Base-by-base conservation (phyloP, 2,329 filamentous ascomycete genomes). In the Dichotomopilus funicola region DNA sequence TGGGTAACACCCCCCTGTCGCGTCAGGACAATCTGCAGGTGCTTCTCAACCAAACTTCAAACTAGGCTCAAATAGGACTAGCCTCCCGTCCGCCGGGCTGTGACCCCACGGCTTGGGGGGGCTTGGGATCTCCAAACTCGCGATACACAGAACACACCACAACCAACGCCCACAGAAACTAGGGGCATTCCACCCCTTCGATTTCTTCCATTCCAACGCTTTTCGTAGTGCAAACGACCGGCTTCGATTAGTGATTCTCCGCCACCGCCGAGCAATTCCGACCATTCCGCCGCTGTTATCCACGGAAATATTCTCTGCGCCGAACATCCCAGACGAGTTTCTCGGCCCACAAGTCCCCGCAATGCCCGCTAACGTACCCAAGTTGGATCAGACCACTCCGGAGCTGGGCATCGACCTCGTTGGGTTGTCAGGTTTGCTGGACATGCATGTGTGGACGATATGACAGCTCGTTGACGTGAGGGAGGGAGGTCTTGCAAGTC, bases 21-120 rank as follows among this genome's bases (percentile, higher is more conserved):
- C 56, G 55, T 36, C 53, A 35, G 46, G 52, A 51, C 53, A 54
- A 41, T 45, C 49, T 57, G 59, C 61, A 53, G 48, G 49, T 42
- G 53, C 53, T 61, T 61, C 63, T 61, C 63, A 65, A 65, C 63
- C 63, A 64, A 65, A 63, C 62, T 41, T 47, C 7, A 40, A 9
- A 19, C 62, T 65, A 65, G 41, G 59, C 60, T 3, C 4, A 37
- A 27, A 46, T 10, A 2, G 49, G 59, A 1, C 37, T 63, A 62
- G 63, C 56, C 54, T 27, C 5, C 49, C 27, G 59, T 35, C 45
- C 45, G 50, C 41, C 42, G 33, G 19, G 19, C 19, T 27, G 47
- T 52, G 59, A 43, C 61, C 55, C 63, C 63, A 62, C 56, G 40
- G 45, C 50, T 51, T 57, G 59, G 52, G 10, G 19, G 27, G 51